Conservation (phyloP, 2,329 filamentous ascomycete genomes). For the Xylariaceae sp. region DNA sequence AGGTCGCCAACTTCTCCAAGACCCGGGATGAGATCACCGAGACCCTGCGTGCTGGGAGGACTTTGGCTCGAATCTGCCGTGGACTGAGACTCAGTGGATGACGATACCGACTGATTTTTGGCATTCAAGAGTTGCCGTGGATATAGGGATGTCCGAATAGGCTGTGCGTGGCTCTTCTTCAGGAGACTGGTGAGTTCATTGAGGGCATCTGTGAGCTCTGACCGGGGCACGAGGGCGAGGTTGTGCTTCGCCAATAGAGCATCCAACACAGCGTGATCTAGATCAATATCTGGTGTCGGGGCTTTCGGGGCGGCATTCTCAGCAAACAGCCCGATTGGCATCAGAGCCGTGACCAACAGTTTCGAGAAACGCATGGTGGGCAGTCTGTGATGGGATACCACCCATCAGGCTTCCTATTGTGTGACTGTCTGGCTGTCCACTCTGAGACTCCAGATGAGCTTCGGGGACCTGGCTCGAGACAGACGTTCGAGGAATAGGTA, state of each 20-base stretch:
- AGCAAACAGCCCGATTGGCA: slow-evolving; percentile 33
- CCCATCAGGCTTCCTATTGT: slow-evolving; percentile 12
- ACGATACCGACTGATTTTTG: slow-evolving; percentile 21
- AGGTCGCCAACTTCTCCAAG: slow-evolving; percentile 28
- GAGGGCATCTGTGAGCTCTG: slow-evolving; percentile 41
- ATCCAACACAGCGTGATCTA: slow-evolving; percentile 30
- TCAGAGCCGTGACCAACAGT: slow-evolving; percentile 33
- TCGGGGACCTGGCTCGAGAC: slow-evolving; percentile 19
- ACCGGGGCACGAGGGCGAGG: slow-evolving; percentile 41
- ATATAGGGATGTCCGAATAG: slow-evolving; percentile 27
- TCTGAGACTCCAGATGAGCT: slow-evolving; percentile 21
- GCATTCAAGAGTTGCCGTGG: slow-evolving; percentile 19
- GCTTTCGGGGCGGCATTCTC: slow-evolving; percentile 23
- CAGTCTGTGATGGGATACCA: slow-evolving; percentile 15
- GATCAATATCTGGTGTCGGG: slow-evolving; percentile 33
- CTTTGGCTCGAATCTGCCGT: slow-evolving; percentile 14
- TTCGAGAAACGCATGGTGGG: slow-evolving; percentile 36
- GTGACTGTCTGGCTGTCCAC: slow-evolving; percentile 16
- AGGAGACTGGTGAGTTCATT: slow-evolving; percentile 40
- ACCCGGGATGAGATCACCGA: slow-evolving; percentile 22
- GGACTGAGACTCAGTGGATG: slow-evolving; percentile 17
- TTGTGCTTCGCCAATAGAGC: slow-evolving; percentile 41
- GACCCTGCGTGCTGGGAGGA: slow-evolving; percentile 2
- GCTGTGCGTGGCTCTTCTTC: slow-evolving; percentile 31
- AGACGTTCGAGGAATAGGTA: slow-evolving; percentile 1